phyloP scores from a whole-genome alignment of 2,329 filamentous ascomycete species.

The Penicillium decumbens region DNA sequence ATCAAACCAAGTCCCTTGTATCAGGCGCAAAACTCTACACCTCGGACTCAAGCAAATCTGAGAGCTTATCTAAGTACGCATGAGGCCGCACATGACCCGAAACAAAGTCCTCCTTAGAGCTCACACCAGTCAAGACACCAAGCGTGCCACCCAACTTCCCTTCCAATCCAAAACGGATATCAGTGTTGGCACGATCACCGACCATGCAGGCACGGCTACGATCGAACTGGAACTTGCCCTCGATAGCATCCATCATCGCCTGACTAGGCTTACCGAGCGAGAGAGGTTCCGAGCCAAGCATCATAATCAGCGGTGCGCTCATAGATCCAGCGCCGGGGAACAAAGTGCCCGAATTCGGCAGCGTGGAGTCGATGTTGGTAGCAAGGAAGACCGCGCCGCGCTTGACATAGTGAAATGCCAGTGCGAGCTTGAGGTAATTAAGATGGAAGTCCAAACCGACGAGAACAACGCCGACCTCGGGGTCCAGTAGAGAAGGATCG shows the following conservation, averaged over 20 bases:
- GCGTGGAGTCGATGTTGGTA: constrained; percentile 86
- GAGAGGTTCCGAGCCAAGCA: constrained; percentile 64
- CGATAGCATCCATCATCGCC: constrained; percentile 98
- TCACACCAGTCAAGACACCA: constrained; percentile 85
- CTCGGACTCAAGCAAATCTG: constrained; percentile 58
- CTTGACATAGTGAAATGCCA: constrained; percentile 79
- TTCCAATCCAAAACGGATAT: constrained; percentile 92
- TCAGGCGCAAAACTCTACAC: background rate
- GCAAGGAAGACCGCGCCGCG: constrained; percentile 79
- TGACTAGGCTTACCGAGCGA: constrained; percentile 91
- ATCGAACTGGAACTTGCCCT: constrained; percentile 90
- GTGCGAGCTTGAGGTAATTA: constrained; percentile 87
- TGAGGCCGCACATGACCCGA: constrained; percentile 68
- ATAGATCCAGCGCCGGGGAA: constrained; percentile 90
- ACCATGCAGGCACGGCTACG: constrained; percentile 87
- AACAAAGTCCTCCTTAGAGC: constrained; percentile 74
- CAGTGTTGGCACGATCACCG: constrained; percentile 87
- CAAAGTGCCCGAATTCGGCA: constrained; percentile 74
- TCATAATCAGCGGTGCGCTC: constrained; percentile 70
- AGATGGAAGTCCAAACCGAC: constrained; percentile 89
- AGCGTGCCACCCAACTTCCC: constrained; percentile 86
- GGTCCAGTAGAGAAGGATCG: constrained; percentile 70
- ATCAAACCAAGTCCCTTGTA: background rate
- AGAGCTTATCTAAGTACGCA: constrained; percentile 79
- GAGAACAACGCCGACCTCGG: constrained; percentile 83